These are phyloP conservation scores for Guyanaporus albipodus DNA, from an alignment of 768 basidiomycete genomes.

Conservation along the genomic window DNA sequence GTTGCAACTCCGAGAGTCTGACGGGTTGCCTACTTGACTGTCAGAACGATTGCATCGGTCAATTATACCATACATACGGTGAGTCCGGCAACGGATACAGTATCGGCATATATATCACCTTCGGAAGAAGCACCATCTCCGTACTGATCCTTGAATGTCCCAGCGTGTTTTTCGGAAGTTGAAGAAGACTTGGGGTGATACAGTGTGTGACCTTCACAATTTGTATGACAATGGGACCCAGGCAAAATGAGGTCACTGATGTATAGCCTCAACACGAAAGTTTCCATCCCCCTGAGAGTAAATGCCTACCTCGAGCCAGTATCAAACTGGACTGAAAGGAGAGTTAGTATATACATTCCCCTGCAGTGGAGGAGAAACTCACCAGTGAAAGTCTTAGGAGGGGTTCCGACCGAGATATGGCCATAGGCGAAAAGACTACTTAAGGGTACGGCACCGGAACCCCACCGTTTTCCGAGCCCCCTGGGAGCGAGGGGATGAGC, in stretches of 20 bases:
- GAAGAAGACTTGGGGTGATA: slow-evolving; percentile 23
- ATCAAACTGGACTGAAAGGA: slow-evolving; percentile 20
- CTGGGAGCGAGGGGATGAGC: too few species aligned
- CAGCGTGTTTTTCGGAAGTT: slow-evolving; percentile 19
- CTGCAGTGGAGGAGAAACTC: not conserved
- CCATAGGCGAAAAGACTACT: too few species aligned
- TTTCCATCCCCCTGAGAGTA: not conserved
- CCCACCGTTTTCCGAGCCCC: too few species aligned
- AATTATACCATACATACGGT: not conserved
- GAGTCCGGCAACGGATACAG: slow-evolving; percentile 1
- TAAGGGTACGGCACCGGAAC: too few species aligned
- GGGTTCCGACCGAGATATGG: slow-evolving; percentile 13
- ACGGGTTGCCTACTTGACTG: not conserved
- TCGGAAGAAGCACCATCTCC: slow-evolving; percentile 32
- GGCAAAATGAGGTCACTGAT: slow-evolving; percentile 15
- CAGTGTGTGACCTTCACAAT: slow-evolving; percentile 25
- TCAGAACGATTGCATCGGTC: not conserved
- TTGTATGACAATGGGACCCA: not conserved
- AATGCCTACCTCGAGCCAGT: slow-evolving; percentile 18
- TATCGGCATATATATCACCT: slow-evolving; percentile 38
- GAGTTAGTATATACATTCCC: not conserved
- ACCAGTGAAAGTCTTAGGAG: slow-evolving; percentile 3
- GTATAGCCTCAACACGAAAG: not conserved
- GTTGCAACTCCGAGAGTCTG: slow-evolving; percentile 9
- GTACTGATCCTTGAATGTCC: slow-evolving; percentile 31